These are phyloP conservation scores for Pyrenula aspistea DNA, from an alignment of 495 filamentous ascomycete species.

Conservation along the genomic window DNA sequence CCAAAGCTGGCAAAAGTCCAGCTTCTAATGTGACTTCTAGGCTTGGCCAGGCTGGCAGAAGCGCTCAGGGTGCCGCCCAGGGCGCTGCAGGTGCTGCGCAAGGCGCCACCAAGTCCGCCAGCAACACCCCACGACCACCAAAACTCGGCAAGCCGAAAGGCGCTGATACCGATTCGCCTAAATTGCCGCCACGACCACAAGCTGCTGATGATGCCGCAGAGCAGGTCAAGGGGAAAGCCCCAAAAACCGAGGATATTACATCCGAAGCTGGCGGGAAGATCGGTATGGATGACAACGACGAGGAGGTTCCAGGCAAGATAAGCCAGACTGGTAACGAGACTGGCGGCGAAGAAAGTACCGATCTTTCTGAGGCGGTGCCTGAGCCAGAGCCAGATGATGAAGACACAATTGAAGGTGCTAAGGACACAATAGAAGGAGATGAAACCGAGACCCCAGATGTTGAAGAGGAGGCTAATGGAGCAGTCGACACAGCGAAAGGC, in stretches of 20 bases:
- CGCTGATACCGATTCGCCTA: background rate
- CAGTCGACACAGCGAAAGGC: background rate
- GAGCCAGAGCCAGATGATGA: background rate
- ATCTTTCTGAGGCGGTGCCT: background rate
- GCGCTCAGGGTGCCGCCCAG: background rate
- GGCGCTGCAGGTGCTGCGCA: background rate
- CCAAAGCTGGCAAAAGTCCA: background rate
- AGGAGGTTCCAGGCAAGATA: background rate
- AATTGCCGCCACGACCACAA: background rate
- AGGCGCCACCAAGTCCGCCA: background rate
- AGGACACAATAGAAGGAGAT: conserved; percentile 1
- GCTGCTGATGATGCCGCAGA: background rate
- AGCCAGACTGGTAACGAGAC: background rate
- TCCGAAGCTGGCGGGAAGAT: background rate
- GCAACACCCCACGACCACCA: background rate
- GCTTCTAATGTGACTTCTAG: background rate
- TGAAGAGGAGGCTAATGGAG: background rate
- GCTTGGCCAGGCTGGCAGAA: background rate
- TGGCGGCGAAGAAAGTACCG: background rate
- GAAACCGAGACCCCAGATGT: background rate
- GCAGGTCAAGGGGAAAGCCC: background rate
- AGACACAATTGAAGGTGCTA: background rate
- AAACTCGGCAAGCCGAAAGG: background rate
- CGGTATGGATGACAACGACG: background rate
- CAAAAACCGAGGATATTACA: background rate